Conservation (phyloP, 1,284 basidiomycete species). For the Tylopilus sp. region DNA sequence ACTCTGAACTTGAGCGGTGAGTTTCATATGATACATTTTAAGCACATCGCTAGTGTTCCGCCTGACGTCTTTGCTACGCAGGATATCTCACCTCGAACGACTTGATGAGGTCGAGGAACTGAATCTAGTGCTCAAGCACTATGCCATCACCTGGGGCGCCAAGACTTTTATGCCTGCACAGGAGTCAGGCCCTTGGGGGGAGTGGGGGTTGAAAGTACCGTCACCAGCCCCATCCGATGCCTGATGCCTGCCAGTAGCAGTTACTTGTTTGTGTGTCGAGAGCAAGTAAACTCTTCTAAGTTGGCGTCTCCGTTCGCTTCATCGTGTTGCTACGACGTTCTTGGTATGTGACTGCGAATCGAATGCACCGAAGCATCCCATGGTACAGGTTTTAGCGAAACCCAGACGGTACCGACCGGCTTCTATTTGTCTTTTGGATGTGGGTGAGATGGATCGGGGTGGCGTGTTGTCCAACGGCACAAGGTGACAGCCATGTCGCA, state of each 20-base stretch:
- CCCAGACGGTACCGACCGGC: not conserved
- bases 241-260: not conserved
- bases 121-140: constrained; percentile 82
- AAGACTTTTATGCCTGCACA: constrained; percentile 20
- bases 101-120: constrained; percentile 93
- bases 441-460: not conserved
- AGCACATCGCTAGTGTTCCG: not conserved
- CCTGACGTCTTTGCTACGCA: not conserved
- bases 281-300: not conserved
- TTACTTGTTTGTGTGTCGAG: not conserved
- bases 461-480: not conserved
- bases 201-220: constrained; percentile 36
- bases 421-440: not conserved
- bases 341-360: not conserved
- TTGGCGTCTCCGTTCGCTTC: not conserved
- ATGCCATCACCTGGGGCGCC: constrained; percentile 79
- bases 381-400: not conserved
- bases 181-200: constrained; percentile 29
- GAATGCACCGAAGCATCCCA: not conserved
- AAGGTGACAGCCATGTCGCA: not conserved
- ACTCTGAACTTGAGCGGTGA: constrained; percentile 63
- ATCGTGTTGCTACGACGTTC: not conserved
- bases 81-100: constrained; percentile 52
- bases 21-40: constrained; percentile 8
- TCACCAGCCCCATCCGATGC: not conserved